Evolutionary conservation across 2,329 filamentous ascomycete genomes (phyloP), one percentile per base, ranked within the genome.

Genomic region (Malbranchea zuffiana): DNA sequence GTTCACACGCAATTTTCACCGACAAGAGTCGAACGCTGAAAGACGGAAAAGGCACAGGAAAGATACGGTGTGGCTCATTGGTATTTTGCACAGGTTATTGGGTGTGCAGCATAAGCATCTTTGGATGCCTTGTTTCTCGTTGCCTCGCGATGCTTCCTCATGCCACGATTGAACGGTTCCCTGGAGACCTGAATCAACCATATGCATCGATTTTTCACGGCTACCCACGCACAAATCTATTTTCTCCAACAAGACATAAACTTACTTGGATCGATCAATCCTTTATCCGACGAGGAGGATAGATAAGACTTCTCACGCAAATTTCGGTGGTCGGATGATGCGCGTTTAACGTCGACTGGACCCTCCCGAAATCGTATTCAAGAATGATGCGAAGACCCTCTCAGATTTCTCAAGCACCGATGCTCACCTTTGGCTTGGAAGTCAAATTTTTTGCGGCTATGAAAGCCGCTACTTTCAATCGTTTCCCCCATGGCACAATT

Each of bases 381-480:
- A 32, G 6, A 39, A 41, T 42, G 35, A 23, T 21, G 26, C 37
- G 20, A 32, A 29, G 13, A 31, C 19, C 25, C 6, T 25, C 26
- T 13, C 32, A 31, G 27, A 32, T 34, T 17, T 32, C 26, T 20
- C 19, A 20, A 26, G 31, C 12, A 18, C 37, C 35, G 26, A 28
- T 24, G 5, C 44, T 47, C 12, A 41, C 43, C 2, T 39, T 47
- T 29, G 40, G 39, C n/a, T 20, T 47, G 27, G 43, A 47, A 27
- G 35, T 43, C 6, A 31, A 35, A 10, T 42, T 45, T 16, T 43
- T 43, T 37, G 37, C 44, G 25, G 44, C 44, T 3, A 36, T 44
- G 26, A 46, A 41, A 16, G 23, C 29, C 20, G 32, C 30, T 4
- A 37, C 34, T 12, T 46, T 42, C 19, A 41, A 29, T 16, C 25